phyloP scores from a whole-genome alignment of 495 filamentous ascomycete genomes.

The Talaromyces ruber region DNA sequence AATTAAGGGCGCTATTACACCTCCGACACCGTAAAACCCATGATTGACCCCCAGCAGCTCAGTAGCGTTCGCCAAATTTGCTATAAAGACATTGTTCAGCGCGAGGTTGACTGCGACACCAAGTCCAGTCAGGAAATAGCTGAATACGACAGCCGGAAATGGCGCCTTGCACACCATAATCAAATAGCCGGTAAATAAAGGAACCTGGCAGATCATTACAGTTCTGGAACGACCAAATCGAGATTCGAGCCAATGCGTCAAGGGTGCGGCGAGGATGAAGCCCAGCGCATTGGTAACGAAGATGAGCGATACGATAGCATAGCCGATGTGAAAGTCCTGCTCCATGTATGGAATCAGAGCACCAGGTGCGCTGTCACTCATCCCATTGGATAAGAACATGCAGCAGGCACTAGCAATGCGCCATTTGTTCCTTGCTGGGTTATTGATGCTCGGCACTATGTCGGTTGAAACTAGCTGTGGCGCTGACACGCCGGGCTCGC shows the following conservation, averaged over 20 bases:
- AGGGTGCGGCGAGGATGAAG: constrained; percentile 63
- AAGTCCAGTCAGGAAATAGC: constrained; percentile 60
- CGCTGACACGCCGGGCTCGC: not conserved
- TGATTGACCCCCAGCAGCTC: constrained; percentile 55
- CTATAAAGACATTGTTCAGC: constrained; percentile 67
- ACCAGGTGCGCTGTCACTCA: constrained; percentile 56
- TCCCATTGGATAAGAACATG: constrained; percentile 41
- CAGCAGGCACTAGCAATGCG: constrained; percentile 17
- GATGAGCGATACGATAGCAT: constrained; percentile 67
- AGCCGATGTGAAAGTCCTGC: constrained; percentile 59
- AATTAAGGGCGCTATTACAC: constrained; percentile 58
- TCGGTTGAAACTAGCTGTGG: constrained; percentile 14
- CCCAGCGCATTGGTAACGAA: constrained; percentile 73
- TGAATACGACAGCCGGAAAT: constrained; percentile 54
- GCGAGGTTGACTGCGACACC: constrained; percentile 60
- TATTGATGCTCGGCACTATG: constrained; percentile 39
- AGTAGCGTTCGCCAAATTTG: constrained; percentile 56
- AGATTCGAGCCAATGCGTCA: constrained; percentile 38
- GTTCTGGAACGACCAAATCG: constrained; percentile 55
- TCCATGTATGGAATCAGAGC: constrained; percentile 72
- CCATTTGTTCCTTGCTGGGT: constrained; percentile 39
- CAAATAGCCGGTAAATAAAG: constrained; percentile 48
- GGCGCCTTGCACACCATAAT: constrained; percentile 58
- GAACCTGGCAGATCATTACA: constrained; percentile 44
- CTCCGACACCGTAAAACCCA: constrained; percentile 67